Evolutionary conservation across 2,329 filamentous ascomycete species (phyloP).

Genomic region (Colletotrichum eleusines): DNA sequence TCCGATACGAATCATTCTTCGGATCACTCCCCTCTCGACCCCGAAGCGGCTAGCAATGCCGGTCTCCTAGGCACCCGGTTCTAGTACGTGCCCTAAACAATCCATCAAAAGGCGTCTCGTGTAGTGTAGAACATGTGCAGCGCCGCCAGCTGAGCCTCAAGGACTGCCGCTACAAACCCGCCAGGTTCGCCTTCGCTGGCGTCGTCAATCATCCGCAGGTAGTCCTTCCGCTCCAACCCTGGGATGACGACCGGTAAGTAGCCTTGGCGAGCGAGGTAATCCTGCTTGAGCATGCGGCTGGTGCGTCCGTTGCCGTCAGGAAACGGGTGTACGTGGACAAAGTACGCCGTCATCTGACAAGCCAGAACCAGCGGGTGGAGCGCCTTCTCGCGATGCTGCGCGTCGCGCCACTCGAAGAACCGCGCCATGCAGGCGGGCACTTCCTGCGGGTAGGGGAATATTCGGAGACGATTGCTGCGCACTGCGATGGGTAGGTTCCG

Average conservation of each 20-base stretch:
- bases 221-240: constrained; percentile 40
- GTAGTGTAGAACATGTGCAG: constrained; percentile 31
- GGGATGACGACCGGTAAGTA: constrained; percentile 43
- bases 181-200: constrained; percentile 41
- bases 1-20: too few relatives aligned
- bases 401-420: constrained; percentile 42
- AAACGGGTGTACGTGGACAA: constrained; percentile 44
- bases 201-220: constrained; percentile 43
- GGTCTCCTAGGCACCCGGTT: too few relatives aligned
- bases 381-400: constrained; percentile 32
- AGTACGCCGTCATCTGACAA: constrained; percentile 43
- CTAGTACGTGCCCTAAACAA: too few relatives aligned
- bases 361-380: constrained; percentile 45
- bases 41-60: too few relatives aligned
- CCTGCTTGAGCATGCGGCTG: constrained; percentile 44
- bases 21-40: too few relatives aligned
- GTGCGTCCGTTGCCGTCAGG: constrained; percentile 44
- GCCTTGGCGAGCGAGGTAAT: constrained; percentile 45
- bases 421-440: constrained; percentile 38
- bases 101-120: too few relatives aligned
- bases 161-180: constrained; percentile 32
- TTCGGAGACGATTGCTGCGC: constrained; percentile 41
- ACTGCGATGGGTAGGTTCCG: constrained; percentile 42
- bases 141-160: constrained; percentile 37
- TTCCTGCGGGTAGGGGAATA: constrained; percentile 45